Conservation (phyloP, 2,329 filamentous ascomycete genomes). For the Calcarisporium arbuscula region DNA sequence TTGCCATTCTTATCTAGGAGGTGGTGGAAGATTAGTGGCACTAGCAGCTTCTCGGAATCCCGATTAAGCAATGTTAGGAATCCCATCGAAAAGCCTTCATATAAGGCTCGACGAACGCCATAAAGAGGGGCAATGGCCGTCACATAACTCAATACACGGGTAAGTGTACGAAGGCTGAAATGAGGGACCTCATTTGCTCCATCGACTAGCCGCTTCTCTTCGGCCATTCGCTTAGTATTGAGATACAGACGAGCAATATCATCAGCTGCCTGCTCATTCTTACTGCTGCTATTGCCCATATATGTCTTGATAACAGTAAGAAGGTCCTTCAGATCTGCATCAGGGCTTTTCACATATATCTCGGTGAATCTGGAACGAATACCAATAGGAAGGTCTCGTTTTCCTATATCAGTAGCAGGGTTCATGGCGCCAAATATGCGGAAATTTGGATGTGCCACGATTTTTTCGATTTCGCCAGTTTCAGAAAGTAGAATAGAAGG, state of each 20-base stretch:
- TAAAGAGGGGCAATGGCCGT: constrained; percentile 78
- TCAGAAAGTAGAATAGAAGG: constrained; percentile 89
- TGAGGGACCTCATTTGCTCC: constrained; percentile 94
- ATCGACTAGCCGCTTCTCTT: constrained; percentile 79
- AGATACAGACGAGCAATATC: constrained; percentile 86
- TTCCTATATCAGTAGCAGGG: constrained; percentile 93
- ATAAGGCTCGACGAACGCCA: constrained; percentile 77
- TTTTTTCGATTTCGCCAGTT: constrained; percentile 85
- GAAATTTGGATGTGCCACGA: constrained; percentile 86
- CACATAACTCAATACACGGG: constrained; percentile 82
- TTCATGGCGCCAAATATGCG: constrained; percentile 99
- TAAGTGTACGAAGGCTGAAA: constrained; percentile 92
- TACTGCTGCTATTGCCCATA: constrained; percentile 63
- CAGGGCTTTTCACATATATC: constrained; percentile 86
- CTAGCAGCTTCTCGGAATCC: constrained; percentile 71
- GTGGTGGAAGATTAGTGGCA: constrained; percentile 74
- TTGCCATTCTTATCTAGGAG: constrained; percentile 65
- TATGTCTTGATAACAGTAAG: constrained; percentile 85
- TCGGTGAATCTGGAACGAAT: constrained; percentile 92
- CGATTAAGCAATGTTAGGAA: constrained; percentile 85
- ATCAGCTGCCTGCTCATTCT: constrained; percentile 66
- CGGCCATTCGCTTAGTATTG: constrained; percentile 74
- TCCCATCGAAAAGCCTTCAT: constrained; percentile 96
- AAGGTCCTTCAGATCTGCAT: constrained; percentile 79
- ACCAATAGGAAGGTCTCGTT: constrained; percentile 84